phyloP scores from a whole-genome alignment of 129 eudicot species.

The Dittrichia graveolens region DNA sequence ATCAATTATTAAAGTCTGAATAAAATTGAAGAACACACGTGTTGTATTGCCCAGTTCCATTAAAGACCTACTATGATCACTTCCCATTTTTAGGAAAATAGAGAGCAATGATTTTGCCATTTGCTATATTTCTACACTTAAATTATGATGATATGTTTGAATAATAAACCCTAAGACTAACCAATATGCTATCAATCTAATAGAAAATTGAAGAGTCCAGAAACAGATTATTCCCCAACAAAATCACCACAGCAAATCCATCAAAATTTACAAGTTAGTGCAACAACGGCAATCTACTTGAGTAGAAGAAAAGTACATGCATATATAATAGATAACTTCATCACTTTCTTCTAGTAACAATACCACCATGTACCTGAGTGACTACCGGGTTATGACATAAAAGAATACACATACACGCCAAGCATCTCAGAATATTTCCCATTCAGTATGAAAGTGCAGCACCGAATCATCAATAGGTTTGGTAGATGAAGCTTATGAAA shows the following conservation, averaged over 20 bases:
- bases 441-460: slow-evolving; percentile 39
- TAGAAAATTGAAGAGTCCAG: neutral
- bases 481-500: slow-evolving; percentile 49
- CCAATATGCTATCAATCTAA: slow-evolving; percentile 8
- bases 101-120: slow-evolving; percentile 12
- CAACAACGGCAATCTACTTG: slow-evolving; percentile 27
- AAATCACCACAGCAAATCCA: no score
- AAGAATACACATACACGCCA: slow-evolving; percentile 38
- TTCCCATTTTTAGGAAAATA: neutral
- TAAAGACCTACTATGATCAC: neutral
- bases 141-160: slow-evolving; percentile 3
- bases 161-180: slow-evolving; percentile 1
- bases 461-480: slow-evolving; percentile 40
- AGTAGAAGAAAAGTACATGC: slow-evolving; percentile 1
- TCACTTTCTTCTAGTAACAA: slow-evolving; percentile 29
- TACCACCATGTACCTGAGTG: slow-evolving; percentile 38
- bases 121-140: neutral
- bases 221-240: slow-evolving; percentile 11
- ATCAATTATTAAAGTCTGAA: neutral
- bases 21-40: neutral
- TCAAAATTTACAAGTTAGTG: slow-evolving; percentile 8
- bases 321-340: slow-evolving; percentile 13
- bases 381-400: slow-evolving; percentile 22
- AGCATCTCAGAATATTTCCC: slow-evolving; percentile 36
- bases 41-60: neutral